phyloP scores from a whole-genome alignment of 805 yeast genomes.

The Lipomyces oligophaga region DNA sequence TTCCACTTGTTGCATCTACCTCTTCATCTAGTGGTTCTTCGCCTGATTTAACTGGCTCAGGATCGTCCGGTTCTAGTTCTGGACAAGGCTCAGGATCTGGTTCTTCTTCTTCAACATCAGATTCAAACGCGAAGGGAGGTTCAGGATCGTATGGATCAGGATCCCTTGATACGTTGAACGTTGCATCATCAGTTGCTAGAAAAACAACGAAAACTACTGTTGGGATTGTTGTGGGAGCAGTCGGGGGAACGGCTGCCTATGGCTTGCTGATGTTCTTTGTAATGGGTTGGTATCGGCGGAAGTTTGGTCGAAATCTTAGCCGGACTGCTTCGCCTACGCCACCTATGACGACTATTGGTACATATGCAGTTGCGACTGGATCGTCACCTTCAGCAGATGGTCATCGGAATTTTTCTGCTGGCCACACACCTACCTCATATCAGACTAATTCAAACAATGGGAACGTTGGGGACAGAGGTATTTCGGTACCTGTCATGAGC shows the following conservation, averaged over 20 bases:
- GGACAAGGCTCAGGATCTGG: constrained; percentile 28
- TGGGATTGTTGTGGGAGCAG: constrained; percentile 80
- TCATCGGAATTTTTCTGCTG: too few relatives aligned
- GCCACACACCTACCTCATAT: too few relatives aligned
- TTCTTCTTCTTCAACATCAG: constrained; percentile 7
- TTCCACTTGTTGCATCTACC: constrained; percentile 20
- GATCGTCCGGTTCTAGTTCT: neutral
- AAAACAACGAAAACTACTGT: constrained; percentile 50
- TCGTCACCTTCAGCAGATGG: too few relatives aligned
- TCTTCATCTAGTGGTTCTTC: constrained; percentile 9
- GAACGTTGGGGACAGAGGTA: constrained; percentile 33
- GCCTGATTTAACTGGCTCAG: neutral
- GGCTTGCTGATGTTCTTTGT: constrained; percentile 56
- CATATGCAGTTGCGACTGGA: too few relatives aligned
- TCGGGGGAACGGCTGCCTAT: constrained; percentile 68
- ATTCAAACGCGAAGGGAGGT: too few relatives aligned
- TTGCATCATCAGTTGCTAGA: constrained; percentile 28
- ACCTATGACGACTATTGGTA: too few relatives aligned
- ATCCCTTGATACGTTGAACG: constrained; percentile 35
- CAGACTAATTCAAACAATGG: constrained; percentile 14
- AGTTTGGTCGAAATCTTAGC: constrained; percentile 19
- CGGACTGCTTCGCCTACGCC: constrained; percentile 26
- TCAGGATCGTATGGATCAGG: constrained; percentile 30
- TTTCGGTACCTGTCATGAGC: constrained; percentile 41
- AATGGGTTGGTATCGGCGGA: constrained; percentile 46